A percentile compares a stretch with the other conserved stretches of the same genome.
phyloP scores from a whole-genome alignment of 2,329 filamentous ascomycete genomes.

The Fusarium clavum region DNA sequence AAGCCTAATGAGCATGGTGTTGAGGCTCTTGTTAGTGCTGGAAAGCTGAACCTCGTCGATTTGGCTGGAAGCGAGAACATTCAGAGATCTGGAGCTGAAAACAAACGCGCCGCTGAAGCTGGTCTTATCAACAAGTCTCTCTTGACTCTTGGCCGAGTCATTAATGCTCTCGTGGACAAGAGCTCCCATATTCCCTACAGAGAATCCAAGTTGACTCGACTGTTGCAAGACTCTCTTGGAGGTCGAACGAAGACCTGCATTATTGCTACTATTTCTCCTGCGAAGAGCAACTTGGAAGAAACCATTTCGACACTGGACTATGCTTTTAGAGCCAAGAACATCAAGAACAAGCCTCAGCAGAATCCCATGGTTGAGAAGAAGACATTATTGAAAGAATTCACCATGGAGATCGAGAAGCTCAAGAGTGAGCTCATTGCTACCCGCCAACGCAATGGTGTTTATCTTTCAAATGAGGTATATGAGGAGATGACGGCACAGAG shows the following conservation, averaged over 20 bases:
- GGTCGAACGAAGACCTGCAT: constrained; percentile 98
- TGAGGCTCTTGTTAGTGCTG: constrained; percentile 89
- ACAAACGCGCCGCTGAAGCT: constrained; percentile 95
- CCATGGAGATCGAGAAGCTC: constrained; percentile 90
- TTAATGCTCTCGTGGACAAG: constrained; percentile 95
- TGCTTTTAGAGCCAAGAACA: constrained; percentile 97
- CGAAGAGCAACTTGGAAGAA: constrained; percentile 95
- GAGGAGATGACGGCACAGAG: constrained; percentile 93
- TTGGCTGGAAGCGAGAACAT: constrained; percentile 98
- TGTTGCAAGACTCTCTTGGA: constrained; percentile 96
- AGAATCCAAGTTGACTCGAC: constrained; percentile 94
- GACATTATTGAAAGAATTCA: constrained; percentile 89
- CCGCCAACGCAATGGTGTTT: constrained; percentile 93
- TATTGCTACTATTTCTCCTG: constrained; percentile 94
- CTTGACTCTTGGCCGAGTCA: constrained; percentile 92
- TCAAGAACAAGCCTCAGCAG: constrained; percentile 95
- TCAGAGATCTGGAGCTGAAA: constrained; percentile 94
- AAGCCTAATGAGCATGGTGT: constrained; percentile 82
- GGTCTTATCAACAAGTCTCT: constrained; percentile 98
- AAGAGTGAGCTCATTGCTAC: constrained; percentile 95
- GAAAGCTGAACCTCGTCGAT: constrained; percentile 97
- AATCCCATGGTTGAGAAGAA: constrained; percentile 95
- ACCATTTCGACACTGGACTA: constrained; percentile 99
- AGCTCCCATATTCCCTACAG: constrained; percentile 89
- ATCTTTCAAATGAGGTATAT: constrained; percentile 87